Percentiles rank a stretch among this genome's conserved stretches.
Evolutionary conservation across 176 grass and related monocot species (phyloP).

Genomic region (Puccinellia tenuiflora): DNA sequence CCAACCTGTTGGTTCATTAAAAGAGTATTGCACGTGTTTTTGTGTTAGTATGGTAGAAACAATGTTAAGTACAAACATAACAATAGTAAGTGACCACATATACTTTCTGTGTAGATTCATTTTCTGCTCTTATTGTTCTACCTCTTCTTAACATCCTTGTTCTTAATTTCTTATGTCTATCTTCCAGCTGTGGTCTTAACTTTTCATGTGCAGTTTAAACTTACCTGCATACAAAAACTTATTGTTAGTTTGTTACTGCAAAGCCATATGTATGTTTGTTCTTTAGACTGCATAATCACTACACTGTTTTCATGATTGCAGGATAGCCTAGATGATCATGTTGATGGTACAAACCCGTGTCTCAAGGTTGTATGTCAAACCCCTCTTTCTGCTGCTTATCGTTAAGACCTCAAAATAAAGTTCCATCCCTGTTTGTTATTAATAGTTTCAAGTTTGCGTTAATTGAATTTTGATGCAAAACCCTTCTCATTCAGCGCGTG

Average conservation of each 20-base stretch:
- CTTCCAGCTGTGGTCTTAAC: too few species aligned
- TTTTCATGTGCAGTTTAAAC: conserved; percentile 11
- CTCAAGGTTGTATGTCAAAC: conserved; percentile 46
- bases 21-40: background rate
- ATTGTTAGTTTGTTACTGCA: conserved; percentile 45
- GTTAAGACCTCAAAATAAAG: too few species aligned
- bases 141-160: background rate
- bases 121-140: background rate
- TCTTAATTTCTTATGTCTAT: background rate
- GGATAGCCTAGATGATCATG: conserved; percentile 50
- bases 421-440: background rate
- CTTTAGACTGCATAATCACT: background rate
- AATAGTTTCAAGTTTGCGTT: conserved; percentile 4
- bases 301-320: conserved; percentile 19
- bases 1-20: too few species aligned
- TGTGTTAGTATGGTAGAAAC: background rate
- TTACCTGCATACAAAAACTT: conserved; percentile 50
- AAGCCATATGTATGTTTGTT: background rate
- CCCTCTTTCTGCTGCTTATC: background rate
- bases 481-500: too few species aligned
- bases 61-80: background rate
- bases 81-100: conserved; percentile 51
- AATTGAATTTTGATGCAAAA: too few species aligned
- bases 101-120: background rate
- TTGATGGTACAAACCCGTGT: conserved; percentile 44